Base-by-base conservation (phyloP, 2,329 filamentous ascomycete species). In the Rhinocladiella similis region DNA sequence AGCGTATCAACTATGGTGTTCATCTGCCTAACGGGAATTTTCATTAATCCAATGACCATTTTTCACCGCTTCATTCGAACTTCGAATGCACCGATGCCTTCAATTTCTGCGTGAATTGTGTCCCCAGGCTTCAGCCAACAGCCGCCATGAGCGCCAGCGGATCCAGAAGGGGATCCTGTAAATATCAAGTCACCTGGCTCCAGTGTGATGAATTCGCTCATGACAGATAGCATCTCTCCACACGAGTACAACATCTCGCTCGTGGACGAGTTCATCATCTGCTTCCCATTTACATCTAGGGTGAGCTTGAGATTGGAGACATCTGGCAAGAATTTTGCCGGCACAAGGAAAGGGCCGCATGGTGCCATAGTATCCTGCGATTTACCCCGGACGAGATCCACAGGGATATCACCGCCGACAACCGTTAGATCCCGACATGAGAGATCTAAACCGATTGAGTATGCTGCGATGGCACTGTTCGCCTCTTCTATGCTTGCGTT, bases 61-160 rank as follows among this genome's bases (percentile, higher is more conserved):
- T 27, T 35, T 14, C 9, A 5, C 16, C 29, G 25, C 50, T 45
- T 52, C 16, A 52, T 52, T 7, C 36, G 38, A 16, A 52, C 39
- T 14, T 52, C 22, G 13, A 52, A 52, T 13, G 39, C 36, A 22
- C 50, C 50, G 25, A 52, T 45, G 10, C 39, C 50, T 45, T 45
- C 38, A 35, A 52, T 52, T n/a, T 52, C 50, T 12, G 50, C 50
- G 18, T 45, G 50, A 18, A 52, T 52, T 41, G 18, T 14, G 22
- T 52, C 50, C 29, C 50, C 50, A 6, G 50, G 39, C n/a, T 52
- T 52, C 19, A 52, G 18, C 50, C 50, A 52, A 9, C 50, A 52
- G 16, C 25, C 22, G n/a, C 50, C 50, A 19, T 52, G 50, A 18
- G 27, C 38, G 12, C 50, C 50, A 5, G 50, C 50, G 5, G 50